A percentile compares a stretch with the other conserved stretches of the same genome.
phyloP scores from a whole-genome alignment of 495 filamentous ascomycete genomes.

The Filosporella fistucella region DNA sequence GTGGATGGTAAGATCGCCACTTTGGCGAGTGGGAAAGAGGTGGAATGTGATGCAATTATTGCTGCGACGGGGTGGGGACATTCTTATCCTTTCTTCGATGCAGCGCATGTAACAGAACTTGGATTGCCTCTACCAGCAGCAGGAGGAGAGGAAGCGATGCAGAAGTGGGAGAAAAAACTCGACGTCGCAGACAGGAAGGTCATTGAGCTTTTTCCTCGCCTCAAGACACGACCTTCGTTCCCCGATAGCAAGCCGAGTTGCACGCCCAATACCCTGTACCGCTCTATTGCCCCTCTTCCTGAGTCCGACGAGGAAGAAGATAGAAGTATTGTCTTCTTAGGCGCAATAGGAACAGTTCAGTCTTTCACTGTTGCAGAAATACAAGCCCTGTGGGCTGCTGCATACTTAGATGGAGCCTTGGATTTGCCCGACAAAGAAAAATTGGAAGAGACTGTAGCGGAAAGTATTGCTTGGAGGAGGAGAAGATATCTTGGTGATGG shows the following conservation, averaged over 20 bases:
- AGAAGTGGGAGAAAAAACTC: slow-evolving; percentile 24
- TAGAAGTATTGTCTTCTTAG: slow-evolving; percentile 28
- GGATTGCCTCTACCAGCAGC: slow-evolving; percentile 1
- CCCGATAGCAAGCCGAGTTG: slow-evolving; percentile 7
- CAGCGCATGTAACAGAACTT: background rate
- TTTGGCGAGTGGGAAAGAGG: background rate
- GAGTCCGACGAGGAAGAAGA: slow-evolving; percentile 20
- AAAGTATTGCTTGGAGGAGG: slow-evolving; percentile 30
- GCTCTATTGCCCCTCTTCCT: slow-evolving; percentile 15
- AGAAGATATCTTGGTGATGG: slow-evolving; percentile 19
- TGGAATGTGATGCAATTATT: slow-evolving; percentile 8
- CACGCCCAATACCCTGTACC: slow-evolving; percentile 16
- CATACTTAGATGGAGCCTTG: slow-evolving; percentile 27
- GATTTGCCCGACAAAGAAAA: slow-evolving; percentile 25
- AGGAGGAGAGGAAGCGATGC: slow-evolving; percentile 2
- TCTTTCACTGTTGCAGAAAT: slow-evolving; percentile 28
- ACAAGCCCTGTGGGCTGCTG: slow-evolving; percentile 27
- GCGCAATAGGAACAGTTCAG: slow-evolving; percentile 29
- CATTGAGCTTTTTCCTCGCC: slow-evolving; percentile 13
- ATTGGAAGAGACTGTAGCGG: slow-evolving; percentile 30
- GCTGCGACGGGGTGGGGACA: slow-evolving; percentile 3
- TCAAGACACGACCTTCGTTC: slow-evolving; percentile 16
- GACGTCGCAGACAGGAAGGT: slow-evolving; percentile 24
- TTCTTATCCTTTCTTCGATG: slow-evolving; percentile 7
- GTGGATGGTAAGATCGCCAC: background rate